Evolutionary conservation across 768 basidiomycete species (phyloP).

Genomic region (Suillus hirtellus): DNA sequence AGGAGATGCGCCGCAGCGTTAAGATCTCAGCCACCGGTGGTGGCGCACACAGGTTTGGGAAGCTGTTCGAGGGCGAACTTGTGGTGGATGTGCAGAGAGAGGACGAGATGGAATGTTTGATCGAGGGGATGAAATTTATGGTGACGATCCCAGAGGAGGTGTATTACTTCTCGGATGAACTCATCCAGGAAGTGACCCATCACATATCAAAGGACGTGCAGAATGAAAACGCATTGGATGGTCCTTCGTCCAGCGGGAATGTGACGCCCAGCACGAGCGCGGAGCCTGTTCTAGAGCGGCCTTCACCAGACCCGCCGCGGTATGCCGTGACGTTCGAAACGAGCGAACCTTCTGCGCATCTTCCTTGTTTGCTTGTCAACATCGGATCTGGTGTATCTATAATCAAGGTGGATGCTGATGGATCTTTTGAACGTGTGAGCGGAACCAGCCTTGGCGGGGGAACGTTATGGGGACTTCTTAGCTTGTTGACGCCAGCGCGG

Average conservation of each 20-base stretch:
- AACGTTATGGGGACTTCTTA: constrained; percentile 94
- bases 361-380: constrained; percentile 96
- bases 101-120: constrained; percentile 99
- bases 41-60: constrained; percentile 93
- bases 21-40: constrained; percentile 99
- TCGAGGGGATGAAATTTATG: constrained; percentile 94
- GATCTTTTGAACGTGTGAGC: constrained; percentile 92
- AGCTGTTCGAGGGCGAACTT: constrained; percentile 70
- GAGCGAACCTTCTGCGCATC: constrained; percentile 75
- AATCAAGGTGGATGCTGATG: constrained; percentile 95
- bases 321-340: constrained; percentile 88
- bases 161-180: constrained; percentile 97
- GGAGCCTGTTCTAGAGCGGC: constrained; percentile 61
- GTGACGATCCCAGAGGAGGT: constrained; percentile 95
- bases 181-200: constrained; percentile 70
- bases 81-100: constrained; percentile 86
- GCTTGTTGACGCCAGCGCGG: constrained; percentile 90
- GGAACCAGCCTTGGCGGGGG: constrained; percentile 97
- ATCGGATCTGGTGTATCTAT: constrained; percentile 98
- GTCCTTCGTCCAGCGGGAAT: constrained; percentile 10
- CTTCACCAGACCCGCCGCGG: constrained; percentile 86
- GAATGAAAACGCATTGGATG: constrained; percentile 7
- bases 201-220: constrained; percentile 17
- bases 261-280: constrained; percentile 13
- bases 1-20: constrained; percentile 88